Conservation (phyloP, 2,329 filamentous ascomycete species). For the Colletotrichum falcatum region DNA sequence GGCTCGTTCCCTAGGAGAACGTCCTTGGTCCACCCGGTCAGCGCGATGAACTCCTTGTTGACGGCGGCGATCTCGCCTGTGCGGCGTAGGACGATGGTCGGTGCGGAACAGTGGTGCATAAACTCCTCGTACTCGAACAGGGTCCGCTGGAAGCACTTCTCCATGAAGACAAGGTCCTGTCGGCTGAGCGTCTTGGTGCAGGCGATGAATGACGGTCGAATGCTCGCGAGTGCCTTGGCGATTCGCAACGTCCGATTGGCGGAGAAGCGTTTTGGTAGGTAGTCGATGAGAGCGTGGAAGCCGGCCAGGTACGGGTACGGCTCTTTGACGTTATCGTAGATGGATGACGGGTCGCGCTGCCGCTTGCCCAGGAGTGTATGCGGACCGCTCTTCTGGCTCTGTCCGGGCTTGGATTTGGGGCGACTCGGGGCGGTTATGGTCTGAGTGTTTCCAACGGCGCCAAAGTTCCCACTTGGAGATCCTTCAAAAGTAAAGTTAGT, state of each 20-base stretch:
- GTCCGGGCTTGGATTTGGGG: constrained; percentile 59
- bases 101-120: constrained; percentile 87
- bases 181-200: constrained; percentile 89
- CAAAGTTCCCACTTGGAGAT: constrained; percentile 56
- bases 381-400: constrained; percentile 55
- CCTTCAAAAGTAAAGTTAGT: constrained; percentile 66
- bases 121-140: constrained; percentile 95
- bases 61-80: constrained; percentile 96
- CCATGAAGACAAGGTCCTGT: constrained; percentile 95
- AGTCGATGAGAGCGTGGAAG: constrained; percentile 88
- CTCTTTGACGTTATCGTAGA: constrained; percentile 90
- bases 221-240: constrained; percentile 87
- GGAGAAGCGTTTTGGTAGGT: constrained; percentile 83
- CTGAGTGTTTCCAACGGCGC: constrained; percentile 40
- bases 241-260: constrained; percentile 83
- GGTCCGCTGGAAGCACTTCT: constrained; percentile 94
- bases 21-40: constrained; percentile 94
- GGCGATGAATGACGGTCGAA: constrained; percentile 92
- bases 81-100: constrained; percentile 89
- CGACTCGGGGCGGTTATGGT: constrained; percentile 49
- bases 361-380: constrained; percentile 69
- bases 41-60: constrained; percentile 95
- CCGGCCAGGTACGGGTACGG: constrained; percentile 92
- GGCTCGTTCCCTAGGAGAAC: constrained; percentile 88
- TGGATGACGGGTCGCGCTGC: constrained; percentile 79